phyloP scores from a whole-genome alignment of 78 protist species.

The slime mould (Dictyostelium discoideum) region DNA sequence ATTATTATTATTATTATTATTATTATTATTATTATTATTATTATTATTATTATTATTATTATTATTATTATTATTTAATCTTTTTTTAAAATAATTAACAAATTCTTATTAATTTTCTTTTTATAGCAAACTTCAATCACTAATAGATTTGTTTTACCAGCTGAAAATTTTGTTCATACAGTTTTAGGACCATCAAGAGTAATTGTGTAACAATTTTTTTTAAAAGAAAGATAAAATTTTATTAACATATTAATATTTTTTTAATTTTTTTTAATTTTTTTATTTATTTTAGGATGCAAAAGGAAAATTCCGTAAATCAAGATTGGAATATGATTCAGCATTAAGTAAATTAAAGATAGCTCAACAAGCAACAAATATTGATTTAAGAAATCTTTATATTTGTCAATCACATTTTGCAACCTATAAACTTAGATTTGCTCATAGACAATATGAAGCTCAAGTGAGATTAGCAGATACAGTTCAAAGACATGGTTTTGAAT shows the following conservation, averaged over 20 bases:
- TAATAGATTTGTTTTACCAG: constrained; percentile 64
- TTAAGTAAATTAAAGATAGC: constrained; percentile 12
- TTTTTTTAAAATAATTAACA: neutral
- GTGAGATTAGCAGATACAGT: constrained; percentile 31
- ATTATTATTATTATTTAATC: neutral
- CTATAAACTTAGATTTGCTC: neutral
- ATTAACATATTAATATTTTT: neutral
- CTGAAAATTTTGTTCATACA: constrained; percentile 9
- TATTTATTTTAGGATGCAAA: constrained; percentile 25
- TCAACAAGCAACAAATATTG: constrained; percentile 20
- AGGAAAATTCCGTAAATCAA: constrained; percentile 12
- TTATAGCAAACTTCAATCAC: constrained; percentile 28
- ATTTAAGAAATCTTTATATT: constrained; percentile 17
- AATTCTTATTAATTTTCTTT: neutral
- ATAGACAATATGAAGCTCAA: constrained; percentile 35
- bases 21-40: no score
- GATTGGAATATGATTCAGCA: constrained; percentile 57
- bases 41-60: no score
- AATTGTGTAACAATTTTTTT: no score
- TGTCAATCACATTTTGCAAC: constrained; percentile 46
- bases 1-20: no score
- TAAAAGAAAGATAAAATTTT: neutral
- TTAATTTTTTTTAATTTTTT: neutral
- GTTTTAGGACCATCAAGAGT: constrained; percentile 46
- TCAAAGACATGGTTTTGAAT: constrained; percentile 62